phyloP scores from a whole-genome alignment of 768 basidiomycete genomes.

The Crepidotus variabilis region DNA sequence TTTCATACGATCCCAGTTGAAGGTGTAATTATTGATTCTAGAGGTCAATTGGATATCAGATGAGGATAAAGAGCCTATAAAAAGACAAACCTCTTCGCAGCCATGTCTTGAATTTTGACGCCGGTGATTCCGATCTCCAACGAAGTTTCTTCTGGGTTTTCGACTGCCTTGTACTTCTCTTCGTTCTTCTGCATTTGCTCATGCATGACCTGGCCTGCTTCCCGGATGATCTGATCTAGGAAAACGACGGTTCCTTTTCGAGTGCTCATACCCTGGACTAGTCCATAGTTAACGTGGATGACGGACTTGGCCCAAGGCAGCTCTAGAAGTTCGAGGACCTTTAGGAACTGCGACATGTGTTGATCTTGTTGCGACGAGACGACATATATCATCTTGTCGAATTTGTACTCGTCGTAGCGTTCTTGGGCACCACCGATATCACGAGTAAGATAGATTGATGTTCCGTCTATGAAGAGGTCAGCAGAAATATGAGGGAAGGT shows the following conservation, averaged over 20 bases:
- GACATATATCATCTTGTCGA: slow-evolving; percentile 89
- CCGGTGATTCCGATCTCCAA: slow-evolving; percentile 90
- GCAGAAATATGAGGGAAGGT: background rate
- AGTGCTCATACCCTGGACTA: slow-evolving; percentile 95
- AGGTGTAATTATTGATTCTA: slow-evolving; percentile 94
- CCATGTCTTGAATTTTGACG: slow-evolving; percentile 98
- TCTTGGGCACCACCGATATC: slow-evolving; percentile 94
- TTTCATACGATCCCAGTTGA: slow-evolving; percentile 91
- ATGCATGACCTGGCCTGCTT: slow-evolving; percentile 88
- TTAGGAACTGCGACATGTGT: slow-evolving; percentile 90
- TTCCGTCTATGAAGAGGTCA: slow-evolving; percentile 62
- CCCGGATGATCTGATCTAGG: slow-evolving; percentile 88
- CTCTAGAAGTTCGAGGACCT: slow-evolving; percentile 85
- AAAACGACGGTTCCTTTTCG: slow-evolving; percentile 93
- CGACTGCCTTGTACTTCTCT: slow-evolving; percentile 85
- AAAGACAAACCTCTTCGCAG: slow-evolving; percentile 73
- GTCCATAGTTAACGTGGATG: slow-evolving; percentile 86
- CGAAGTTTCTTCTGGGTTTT: slow-evolving; percentile 77
- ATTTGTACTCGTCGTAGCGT: slow-evolving; percentile 88
- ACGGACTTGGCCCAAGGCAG: slow-evolving; percentile 82
- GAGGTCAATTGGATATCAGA: background rate
- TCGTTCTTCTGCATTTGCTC: slow-evolving; percentile 95
- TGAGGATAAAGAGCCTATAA: background rate
- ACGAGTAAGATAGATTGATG: slow-evolving; percentile 90
- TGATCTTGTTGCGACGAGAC: slow-evolving; percentile 84